phyloP scores from a whole-genome alignment of 1,284 basidiomycete genomes.

The Ceratobasidium sp. region DNA sequence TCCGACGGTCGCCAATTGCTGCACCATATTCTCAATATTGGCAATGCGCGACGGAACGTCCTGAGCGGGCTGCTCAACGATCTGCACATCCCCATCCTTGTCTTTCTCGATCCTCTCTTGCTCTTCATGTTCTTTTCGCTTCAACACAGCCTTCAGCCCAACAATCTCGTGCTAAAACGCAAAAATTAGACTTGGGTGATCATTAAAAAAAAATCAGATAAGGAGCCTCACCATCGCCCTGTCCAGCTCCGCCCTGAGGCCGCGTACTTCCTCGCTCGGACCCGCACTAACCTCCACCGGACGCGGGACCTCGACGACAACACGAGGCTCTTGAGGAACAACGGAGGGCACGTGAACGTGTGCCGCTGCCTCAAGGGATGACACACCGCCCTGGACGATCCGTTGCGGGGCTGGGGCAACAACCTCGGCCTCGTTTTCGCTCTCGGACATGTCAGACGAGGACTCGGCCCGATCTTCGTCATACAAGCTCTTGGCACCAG shows the following conservation, averaged over 20 bases:
- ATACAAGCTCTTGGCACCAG: not conserved
- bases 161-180: constrained; percentile 11
- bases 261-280: constrained; percentile 9
- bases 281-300: not conserved
- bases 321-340: constrained; percentile 10
- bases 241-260: constrained; percentile 17
- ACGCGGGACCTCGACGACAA: not conserved
- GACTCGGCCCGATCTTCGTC: constrained; percentile 10
- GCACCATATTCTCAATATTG: constrained; percentile 36
- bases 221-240: constrained; percentile 25
- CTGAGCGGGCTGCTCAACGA: not conserved
- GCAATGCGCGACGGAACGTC: constrained; percentile 30
- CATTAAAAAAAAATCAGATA: constrained; percentile 6
- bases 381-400: constrained; percentile 7
- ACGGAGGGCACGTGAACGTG: constrained; percentile 1
- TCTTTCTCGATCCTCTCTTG: not conserved
- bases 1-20: constrained; percentile 8
- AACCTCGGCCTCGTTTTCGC: constrained; percentile 25
- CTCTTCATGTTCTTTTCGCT: constrained; percentile 1
- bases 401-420: not conserved
- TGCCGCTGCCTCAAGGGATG: constrained; percentile 7
- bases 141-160: constrained; percentile 12
- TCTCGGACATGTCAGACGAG: constrained; percentile 36
- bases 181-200: not conserved
- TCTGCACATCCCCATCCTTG: constrained; percentile 24